Evolutionary conservation across 306 rosid genomes (phyloP), one percentile per base, ranked within the genome.

Genomic region (Mucuna pruriens): DNA sequence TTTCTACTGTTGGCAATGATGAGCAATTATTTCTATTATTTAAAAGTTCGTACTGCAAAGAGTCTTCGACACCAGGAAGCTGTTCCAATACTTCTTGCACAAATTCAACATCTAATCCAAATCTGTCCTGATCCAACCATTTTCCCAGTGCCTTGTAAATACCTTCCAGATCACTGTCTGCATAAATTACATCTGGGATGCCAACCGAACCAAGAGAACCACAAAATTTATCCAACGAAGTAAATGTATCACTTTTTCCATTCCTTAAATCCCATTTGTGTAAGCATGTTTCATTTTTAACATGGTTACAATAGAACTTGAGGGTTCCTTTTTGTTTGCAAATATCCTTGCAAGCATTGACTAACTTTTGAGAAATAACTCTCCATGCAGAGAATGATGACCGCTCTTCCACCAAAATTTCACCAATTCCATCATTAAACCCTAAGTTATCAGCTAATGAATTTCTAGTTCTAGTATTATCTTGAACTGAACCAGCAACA

Each of bases 111-210:
- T 96, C 97, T 78, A 96, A 81, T 78, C 99, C 99, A 87, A 94
- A 90, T 84, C 99, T 94, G 80, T 96, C 99, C 82, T 90, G 97
- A 75, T 87, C 97, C 85, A 96, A 84, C 99, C 99, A 96, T 82
- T 86, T 94, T 58, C 69, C 85, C 67, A 92, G 80, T 39, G 69
- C 40, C 74, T 90, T 89, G 51, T 70, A 48, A 8, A 84, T 60
- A 78, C 68, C 64, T 44, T 86, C 80, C 29, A 67, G 79, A 72
- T 92, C 97, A 78, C 84, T 81, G 46, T 87, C 81, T 5, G 83
- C 84, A 70, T 82, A 76, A 73, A 89, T 44, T 73, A 83, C 70
- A 69, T 90, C 85, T 42, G 92, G 90, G 51, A 92, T 80, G 46
- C 86, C 54, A 46, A 73, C 73, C 52, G 87, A 87, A 82, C 79